Base-by-base conservation (phyloP, 169 alveolate species). In the Babesia bovis region DNA sequence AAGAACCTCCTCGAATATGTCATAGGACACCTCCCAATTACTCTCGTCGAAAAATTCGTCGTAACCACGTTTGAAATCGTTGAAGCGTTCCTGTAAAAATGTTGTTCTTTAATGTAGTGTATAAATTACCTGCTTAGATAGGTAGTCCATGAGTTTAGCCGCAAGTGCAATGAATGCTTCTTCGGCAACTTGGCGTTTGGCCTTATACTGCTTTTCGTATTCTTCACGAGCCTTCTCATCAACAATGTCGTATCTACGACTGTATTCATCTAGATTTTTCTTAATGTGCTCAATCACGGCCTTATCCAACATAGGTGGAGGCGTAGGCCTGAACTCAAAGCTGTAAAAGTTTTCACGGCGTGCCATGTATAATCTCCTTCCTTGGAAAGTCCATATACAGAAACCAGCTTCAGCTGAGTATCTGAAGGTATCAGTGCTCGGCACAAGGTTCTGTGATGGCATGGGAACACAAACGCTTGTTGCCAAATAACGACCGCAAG, bases 321-420 rank as follows among this genome's bases (percentile, higher is more conserved):
- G 97, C 40, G 93, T 96, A 7, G 96, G 96, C 65, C 97, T 60
- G 91, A 94, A 94, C 19, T 88, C 79, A 59, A 93, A 91, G 73
- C 89, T 92, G 83, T 85, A 91, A 66, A 94, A 90, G 60, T 87
- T 72, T 38, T 93, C 94, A 70, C 87, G 79, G 77, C 91, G 79
- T 12, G 87, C 61, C 67, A 87, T 85, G 86, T 89, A 86, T 61
- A 89, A 71, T 66, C 87, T 86, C 70, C 91, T 87, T 5, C 97
- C 97, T 82, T 93, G 96, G 73, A 93, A 90, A 0, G 95, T 78
- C 96, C 96, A 92, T 55, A 92, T 72, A 50, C 84, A 83, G 68
- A 75, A 93, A 5, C 96, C 96, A 21, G 94, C 85, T 52, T 88
- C 94, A 25, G 93, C 89, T 45, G 90, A 79, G 71, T 87, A 90